These are phyloP conservation scores for Tetrahymena malaccensis DNA, from an alignment of 73 alveolate genomes.

Conservation along the genomic window DNA sequence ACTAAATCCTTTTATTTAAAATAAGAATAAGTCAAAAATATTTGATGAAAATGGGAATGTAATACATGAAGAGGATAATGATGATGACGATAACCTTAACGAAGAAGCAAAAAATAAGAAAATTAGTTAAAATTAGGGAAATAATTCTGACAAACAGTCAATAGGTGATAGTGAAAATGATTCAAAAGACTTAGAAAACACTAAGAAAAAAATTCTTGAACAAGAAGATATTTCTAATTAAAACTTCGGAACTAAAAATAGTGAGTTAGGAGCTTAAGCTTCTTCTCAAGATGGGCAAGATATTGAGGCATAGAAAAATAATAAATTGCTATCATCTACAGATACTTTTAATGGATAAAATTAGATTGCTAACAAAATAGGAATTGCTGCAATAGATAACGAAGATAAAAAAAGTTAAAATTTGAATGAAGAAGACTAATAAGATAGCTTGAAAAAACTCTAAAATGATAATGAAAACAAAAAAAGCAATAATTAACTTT, in stretches of 20 bases:
- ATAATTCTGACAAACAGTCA: background rate
- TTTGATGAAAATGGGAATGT: background rate
- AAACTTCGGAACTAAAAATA: background rate
- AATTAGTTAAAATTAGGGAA: background rate
- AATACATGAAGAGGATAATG: background rate
- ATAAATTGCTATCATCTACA: background rate
- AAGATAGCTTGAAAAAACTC: no score
- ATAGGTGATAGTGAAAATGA: background rate
- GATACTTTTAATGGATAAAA: background rate
- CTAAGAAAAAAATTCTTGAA: background rate
- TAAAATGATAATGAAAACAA: background rate
- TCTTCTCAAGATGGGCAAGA: background rate
- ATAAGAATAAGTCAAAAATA: background rate
- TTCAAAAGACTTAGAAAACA: background rate
- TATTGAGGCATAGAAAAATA: background rate
- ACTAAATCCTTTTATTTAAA: background rate
- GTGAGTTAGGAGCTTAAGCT: background rate
- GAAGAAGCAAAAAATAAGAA: background rate
- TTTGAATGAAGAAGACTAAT: background rate
- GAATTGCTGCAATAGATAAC: background rate
- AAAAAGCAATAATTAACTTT: background rate
- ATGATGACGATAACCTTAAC: background rate
- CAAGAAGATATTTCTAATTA: background rate
- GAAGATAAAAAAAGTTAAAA: background rate
- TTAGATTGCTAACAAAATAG: background rate